Evolutionary conservation across 371 early-diverging fungal genomes (phyloP).

Genomic region (Mucor racemosus): DNA sequence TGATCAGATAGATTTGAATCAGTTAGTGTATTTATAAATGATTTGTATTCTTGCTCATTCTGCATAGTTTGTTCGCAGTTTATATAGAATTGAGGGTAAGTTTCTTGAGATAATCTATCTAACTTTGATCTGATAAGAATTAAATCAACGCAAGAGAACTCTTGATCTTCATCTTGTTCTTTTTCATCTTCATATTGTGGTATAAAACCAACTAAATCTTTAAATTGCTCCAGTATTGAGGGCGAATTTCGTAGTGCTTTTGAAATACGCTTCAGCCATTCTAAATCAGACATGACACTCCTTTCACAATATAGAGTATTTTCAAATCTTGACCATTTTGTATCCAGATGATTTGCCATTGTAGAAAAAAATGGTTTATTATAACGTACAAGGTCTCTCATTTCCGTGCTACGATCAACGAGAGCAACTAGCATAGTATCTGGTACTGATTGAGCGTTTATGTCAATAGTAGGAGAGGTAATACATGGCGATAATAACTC

Average conservation of each 20-base stretch:
- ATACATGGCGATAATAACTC: constrained; percentile 34
- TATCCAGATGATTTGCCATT: constrained; percentile 28
- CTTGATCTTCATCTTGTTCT: constrained; percentile 23
- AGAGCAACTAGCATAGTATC: constrained; percentile 50
- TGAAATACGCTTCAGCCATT: constrained; percentile 44
- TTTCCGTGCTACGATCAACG: constrained; percentile 48
- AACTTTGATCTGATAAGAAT: constrained; percentile 44
- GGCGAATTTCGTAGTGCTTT: constrained; percentile 32
- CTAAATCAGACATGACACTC: constrained; percentile 33
- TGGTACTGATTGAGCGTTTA: constrained; percentile 47
- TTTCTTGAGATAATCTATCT: constrained; percentile 39
- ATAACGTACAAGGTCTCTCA: constrained; percentile 45
- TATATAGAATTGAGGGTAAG: constrained; percentile 66
- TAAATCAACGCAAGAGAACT: constrained; percentile 50
- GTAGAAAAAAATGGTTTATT: constrained; percentile 41
- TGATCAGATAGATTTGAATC: constrained; percentile 33
- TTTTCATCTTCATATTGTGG: constrained; percentile 24
- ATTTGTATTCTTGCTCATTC: constrained; percentile 16
- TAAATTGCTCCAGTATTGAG: constrained; percentile 40
- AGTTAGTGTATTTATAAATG: constrained; percentile 30
- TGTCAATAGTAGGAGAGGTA: constrained; percentile 36
- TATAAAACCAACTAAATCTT: constrained; percentile 44
- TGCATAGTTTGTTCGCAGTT: constrained; percentile 39
- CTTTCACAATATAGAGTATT: constrained; percentile 40
- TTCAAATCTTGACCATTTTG: constrained; percentile 46